These are phyloP conservation scores for Acacia confusa DNA, from an alignment of 306 rosid species.

Conservation along the genomic window DNA sequence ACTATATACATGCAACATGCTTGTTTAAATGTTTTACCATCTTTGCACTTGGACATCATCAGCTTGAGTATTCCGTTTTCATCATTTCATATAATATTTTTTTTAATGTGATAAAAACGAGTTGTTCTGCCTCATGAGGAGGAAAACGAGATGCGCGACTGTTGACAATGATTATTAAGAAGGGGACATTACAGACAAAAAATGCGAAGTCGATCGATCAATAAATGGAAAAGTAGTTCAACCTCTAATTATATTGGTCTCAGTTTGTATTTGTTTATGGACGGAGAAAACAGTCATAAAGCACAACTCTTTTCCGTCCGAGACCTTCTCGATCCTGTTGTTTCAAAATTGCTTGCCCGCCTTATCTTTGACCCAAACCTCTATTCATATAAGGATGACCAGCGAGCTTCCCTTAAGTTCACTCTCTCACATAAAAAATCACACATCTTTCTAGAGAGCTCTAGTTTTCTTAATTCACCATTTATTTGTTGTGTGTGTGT, in stretches of 20 bases:
- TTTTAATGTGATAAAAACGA: not conserved
- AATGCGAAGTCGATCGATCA: not conserved
- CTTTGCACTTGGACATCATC: not conserved
- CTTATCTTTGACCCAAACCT: not conserved
- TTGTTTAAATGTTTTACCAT: not conserved
- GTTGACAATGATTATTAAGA: not conserved
- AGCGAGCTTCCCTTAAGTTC: not conserved
- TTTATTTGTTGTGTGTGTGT: not conserved
- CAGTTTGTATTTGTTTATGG: not conserved
- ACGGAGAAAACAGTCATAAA: constrained; percentile 15
- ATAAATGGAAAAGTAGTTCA: not conserved
- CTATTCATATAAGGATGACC: not conserved
- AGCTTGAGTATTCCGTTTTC: not conserved
- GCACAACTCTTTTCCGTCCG: not conserved
- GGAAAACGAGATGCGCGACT: not conserved
- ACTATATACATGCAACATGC: not conserved
- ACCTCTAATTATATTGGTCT: not conserved
- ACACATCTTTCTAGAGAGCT: not conserved
- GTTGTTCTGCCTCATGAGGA: not conserved
- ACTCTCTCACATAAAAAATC: not conserved
- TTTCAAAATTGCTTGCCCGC: not conserved
- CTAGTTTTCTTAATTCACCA: not conserved
- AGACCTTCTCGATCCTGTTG: not conserved
- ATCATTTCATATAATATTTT: not conserved
- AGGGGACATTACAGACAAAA: not conserved